Conservation (phyloP, 306 rosid genomes). For the Nissolia schottii region DNA sequence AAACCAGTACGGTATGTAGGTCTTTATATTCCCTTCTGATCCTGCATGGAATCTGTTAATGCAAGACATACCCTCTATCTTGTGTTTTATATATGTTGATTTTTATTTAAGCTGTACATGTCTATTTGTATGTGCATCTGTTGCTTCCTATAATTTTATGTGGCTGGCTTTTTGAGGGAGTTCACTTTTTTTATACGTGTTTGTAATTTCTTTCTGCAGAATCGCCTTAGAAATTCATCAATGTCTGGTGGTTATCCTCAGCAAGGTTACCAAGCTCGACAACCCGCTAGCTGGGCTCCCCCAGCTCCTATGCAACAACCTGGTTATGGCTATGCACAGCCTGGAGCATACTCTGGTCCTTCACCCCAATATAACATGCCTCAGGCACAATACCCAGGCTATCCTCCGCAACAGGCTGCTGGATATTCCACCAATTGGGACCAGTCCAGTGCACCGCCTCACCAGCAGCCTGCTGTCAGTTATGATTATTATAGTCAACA, state of each 20-base stretch:
- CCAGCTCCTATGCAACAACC: slow-evolving; percentile 80
- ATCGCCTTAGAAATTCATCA: slow-evolving; percentile 70
- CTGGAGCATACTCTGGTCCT: slow-evolving; percentile 78
- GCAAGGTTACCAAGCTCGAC: slow-evolving; percentile 95
- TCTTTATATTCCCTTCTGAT: slow-evolving; percentile 64
- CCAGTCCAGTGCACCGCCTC: slow-evolving; percentile 59
- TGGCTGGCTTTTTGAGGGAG: slow-evolving; percentile 25
- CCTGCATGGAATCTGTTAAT: slow-evolving; percentile 48
- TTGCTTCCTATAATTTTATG: slow-evolving; percentile 20
- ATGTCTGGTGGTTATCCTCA: slow-evolving; percentile 85
- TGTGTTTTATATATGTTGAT: not conserved
- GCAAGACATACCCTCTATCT: slow-evolving; percentile 20
- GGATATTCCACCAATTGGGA: slow-evolving; percentile 86
- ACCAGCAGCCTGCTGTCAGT: slow-evolving; percentile 66
- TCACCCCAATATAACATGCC: slow-evolving; percentile 75
- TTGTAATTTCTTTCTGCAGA: slow-evolving; percentile 53
- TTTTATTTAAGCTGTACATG: slow-evolving; percentile 8
- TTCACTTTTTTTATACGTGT: slow-evolving; percentile 45
- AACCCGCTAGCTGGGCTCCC: slow-evolving; percentile 78
- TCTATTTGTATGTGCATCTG: slow-evolving; percentile 27
- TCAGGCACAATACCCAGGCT: slow-evolving; percentile 71
- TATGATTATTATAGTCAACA: slow-evolving; percentile 87
- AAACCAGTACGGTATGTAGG: slow-evolving; percentile 96
- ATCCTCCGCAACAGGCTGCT: slow-evolving; percentile 67
- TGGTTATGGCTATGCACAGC: slow-evolving; percentile 86